Conservation (phyloP, 2,329 filamentous ascomycete species). For the Ascochyta pisi region DNA sequence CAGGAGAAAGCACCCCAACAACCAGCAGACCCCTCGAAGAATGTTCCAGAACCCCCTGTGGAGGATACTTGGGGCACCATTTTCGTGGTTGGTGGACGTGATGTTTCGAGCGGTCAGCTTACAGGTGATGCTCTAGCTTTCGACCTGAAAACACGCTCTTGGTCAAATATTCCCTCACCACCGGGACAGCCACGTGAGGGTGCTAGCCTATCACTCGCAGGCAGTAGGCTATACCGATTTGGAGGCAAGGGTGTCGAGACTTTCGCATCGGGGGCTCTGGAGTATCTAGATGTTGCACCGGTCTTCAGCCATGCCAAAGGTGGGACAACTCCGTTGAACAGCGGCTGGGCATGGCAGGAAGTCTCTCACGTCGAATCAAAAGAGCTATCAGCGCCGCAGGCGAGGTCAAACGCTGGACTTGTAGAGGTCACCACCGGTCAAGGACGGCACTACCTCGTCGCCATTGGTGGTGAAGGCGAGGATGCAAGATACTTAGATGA, state of each 20-base stretch:
- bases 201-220: constrained; percentile 54
- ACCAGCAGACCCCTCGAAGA: constrained; percentile 50
- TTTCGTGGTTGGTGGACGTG: constrained; percentile 58
- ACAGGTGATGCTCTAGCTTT: constrained; percentile 60
- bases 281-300: constrained; percentile 43
- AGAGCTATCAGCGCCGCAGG: constrained; percentile 43
- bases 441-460: constrained; percentile 60
- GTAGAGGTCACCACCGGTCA: constrained; percentile 59
- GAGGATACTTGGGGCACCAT: constrained; percentile 57
- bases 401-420: constrained; percentile 54
- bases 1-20: constrained; percentile 48
- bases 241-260: constrained; percentile 42
- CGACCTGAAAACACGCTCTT: constrained; percentile 56
- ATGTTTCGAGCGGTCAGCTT: constrained; percentile 27
- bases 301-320: constrained; percentile 46
- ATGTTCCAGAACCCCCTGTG: constrained; percentile 51
- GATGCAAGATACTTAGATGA: constrained; percentile 48
- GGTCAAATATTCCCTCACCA: constrained; percentile 58
- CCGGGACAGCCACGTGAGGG: constrained; percentile 47
- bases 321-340: constrained; percentile 43
- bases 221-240: constrained; percentile 57
- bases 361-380: constrained; percentile 26
- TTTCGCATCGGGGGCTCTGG: constrained; percentile 27
- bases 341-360: constrained; percentile 45
- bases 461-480: constrained; percentile 55